Percentiles rank a stretch among this genome's conserved stretches.
Evolutionary conservation across 148 eudicot genomes (phyloP).

Genomic region (Heliosperma pusillum): DNA sequence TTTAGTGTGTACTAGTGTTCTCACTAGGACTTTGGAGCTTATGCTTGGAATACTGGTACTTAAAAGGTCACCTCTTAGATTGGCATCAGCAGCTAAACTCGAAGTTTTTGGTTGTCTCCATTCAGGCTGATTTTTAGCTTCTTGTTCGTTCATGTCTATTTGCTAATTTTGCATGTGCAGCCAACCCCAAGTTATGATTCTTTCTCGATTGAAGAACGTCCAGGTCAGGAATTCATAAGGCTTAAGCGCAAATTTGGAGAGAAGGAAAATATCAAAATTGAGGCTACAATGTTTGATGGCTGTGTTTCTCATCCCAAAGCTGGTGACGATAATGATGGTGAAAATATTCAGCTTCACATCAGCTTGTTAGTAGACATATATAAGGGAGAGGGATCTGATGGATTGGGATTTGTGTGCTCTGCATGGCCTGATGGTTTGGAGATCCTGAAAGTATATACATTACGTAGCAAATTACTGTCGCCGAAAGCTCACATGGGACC

Average conservation of each 20-base stretch:
- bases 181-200: constrained; percentile 40
- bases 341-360: constrained; percentile 46
- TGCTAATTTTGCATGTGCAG: constrained; percentile 31
- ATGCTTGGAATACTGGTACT: neutral
- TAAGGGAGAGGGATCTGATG: constrained; percentile 50
- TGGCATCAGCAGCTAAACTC: neutral
- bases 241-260: constrained; percentile 35
- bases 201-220: constrained; percentile 57
- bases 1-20: no score
- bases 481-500: constrained; percentile 61
- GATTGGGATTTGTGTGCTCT: constrained; percentile 63
- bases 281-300: constrained; percentile 77
- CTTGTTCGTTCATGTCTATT: constrained; percentile 8
- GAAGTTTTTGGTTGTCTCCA: neutral
- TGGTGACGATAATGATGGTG: constrained; percentile 36
- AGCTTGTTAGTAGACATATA: constrained; percentile 58
- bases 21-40: neutral
- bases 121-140: neutral
- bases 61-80: no score
- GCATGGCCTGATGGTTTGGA: constrained; percentile 66
- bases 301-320: constrained; percentile 36
- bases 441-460: constrained; percentile 56
- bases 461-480: constrained; percentile 28
- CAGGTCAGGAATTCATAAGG: constrained; percentile 58
- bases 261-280: constrained; percentile 26